Evolutionary conservation across 768 basidiomycete species (phyloP).

Genomic region (Rhodotorula toruloides): DNA sequence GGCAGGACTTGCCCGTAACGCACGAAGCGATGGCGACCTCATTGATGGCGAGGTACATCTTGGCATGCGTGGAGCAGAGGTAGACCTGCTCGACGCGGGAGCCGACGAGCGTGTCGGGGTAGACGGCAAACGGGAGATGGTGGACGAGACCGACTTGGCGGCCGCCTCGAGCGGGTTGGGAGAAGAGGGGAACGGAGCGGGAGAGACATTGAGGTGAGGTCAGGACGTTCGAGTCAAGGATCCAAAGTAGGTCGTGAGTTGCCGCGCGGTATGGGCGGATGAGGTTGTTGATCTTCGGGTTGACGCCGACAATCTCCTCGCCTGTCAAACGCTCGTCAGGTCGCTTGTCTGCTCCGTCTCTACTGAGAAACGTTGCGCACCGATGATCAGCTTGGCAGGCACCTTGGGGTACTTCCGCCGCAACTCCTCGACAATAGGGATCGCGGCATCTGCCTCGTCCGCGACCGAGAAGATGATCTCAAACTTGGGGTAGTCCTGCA

Average conservation of each 20-base stretch:
- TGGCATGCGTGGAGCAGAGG: conserved; percentile 94
- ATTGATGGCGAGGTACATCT: conserved; percentile 98
- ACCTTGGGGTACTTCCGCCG: conserved; percentile 72
- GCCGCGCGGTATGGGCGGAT: conserved; percentile 76
- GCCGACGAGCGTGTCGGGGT: conserved; percentile 63
- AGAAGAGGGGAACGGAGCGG: conserved; percentile 62
- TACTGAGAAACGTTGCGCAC: conserved; percentile 50
- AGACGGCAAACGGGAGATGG: conserved; percentile 86
- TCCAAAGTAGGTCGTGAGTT: conserved; percentile 84
- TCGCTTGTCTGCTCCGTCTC: no score
- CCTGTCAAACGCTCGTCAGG: conserved; percentile 55
- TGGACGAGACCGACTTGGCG: conserved; percentile 73
- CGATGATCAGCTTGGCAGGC: conserved; percentile 66
- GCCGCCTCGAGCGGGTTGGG: conserved; percentile 51
- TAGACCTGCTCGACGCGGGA: conserved; percentile 87
- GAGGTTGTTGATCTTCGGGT: conserved; percentile 97
- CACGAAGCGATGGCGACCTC: conserved; percentile 82
- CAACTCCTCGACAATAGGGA: conserved; percentile 72
- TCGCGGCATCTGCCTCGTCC: conserved; percentile 78
- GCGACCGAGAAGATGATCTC: conserved; percentile 89
- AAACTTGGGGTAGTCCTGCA: conserved; percentile 75
- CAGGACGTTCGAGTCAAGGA: conserved; percentile 90
- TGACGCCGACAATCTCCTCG: conserved; percentile 76
- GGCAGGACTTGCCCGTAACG: conserved; percentile 91
- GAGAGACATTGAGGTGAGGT: conserved; percentile 72